Percentiles rank a stretch among this genome's conserved stretches.
Evolutionary conservation across 129 eudicot species (phyloP).

Genomic region (Mikania micrantha): DNA sequence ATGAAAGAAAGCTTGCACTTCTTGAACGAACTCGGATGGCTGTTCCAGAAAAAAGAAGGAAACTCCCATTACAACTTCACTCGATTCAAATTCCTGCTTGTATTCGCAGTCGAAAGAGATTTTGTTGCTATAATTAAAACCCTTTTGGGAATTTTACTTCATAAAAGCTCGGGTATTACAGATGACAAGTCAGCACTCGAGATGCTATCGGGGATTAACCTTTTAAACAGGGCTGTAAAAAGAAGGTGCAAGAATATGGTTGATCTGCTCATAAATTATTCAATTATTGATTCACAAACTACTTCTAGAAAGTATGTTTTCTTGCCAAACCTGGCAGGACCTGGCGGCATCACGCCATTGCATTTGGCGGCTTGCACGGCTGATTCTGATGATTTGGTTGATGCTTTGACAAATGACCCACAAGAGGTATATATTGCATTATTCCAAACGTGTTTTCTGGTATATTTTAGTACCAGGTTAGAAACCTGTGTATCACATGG

Average conservation of each 20-base stretch:
- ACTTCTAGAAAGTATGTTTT: constrained; percentile 45
- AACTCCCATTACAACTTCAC: constrained; percentile 39
- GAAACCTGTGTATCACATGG: too few relatives aligned
- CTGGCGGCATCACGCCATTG: constrained; percentile 92
- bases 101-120: constrained; percentile 66
- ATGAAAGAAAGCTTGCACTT: constrained; percentile 61
- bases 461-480: neutral
- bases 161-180: constrained; percentile 29
- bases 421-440: constrained; percentile 42
- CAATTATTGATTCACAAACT: constrained; percentile 26
- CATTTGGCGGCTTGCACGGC: constrained; percentile 79
- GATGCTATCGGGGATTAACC: constrained; percentile 59
- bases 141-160: constrained; percentile 57
- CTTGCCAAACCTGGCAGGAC: constrained; percentile 67
- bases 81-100: constrained; percentile 63
- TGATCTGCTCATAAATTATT: constrained; percentile 59
- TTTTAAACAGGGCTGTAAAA: constrained; percentile 78
- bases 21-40: constrained; percentile 89
- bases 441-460: neutral
- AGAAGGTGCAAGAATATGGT: constrained; percentile 66
- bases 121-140: constrained; percentile 61
- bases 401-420: constrained; percentile 74
- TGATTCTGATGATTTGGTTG: constrained; percentile 58
- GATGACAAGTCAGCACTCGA: constrained; percentile 37
- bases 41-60: constrained; percentile 57